Evolutionary conservation across 202 grass and related monocot species (phyloP), one percentile per base, ranked within the genome.

Genomic region (Zizania palustris): DNA sequence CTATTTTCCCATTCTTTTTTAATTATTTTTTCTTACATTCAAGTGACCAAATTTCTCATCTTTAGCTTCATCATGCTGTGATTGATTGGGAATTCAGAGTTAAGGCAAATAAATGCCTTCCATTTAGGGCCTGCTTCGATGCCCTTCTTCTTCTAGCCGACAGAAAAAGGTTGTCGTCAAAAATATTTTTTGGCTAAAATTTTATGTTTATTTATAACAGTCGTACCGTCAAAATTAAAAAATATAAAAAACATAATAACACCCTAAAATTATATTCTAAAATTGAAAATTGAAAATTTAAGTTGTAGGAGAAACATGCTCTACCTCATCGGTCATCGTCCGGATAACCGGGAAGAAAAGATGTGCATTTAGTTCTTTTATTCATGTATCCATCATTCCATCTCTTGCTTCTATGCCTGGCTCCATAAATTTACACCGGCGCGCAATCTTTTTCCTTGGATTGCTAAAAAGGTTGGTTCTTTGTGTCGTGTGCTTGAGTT

Each of bases 381-480:
- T 65, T 64, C 42, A 14, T 45, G 53, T 33, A 16, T 5, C 16
- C 22, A 1, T 28, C 28, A 28, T 28, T 28, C 28, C 28, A 28
- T 28, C 9, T 58, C 74, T 49, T 73, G 9, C 9, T 78, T 84
- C 56, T 56, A 36, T 72, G 22, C 46, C 37, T 39, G 41, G 44
- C 62, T 72, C 53, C 74, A 43, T 84, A 45, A 46, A 20, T 55
- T 63, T 22, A 21, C n/a, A 49, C 22, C 11, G 50, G 45, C 59
- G 40, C 50, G 59, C 34, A 69, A 50, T 34, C 72, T 18, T 49
- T 43, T 38, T 70, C 45, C 50, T 78, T 79, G 62, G 68, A 63
- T 78, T 78, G 73, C 62, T 87, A 45, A 78, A 83, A 87, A 54
- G 79, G 62, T 73, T 37, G 67, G 68, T 40, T 66, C 43, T 83